Conservation (phyloP, 2,329 filamentous ascomycete genomes). For the Sporothrix pseudoabietina region DNA sequence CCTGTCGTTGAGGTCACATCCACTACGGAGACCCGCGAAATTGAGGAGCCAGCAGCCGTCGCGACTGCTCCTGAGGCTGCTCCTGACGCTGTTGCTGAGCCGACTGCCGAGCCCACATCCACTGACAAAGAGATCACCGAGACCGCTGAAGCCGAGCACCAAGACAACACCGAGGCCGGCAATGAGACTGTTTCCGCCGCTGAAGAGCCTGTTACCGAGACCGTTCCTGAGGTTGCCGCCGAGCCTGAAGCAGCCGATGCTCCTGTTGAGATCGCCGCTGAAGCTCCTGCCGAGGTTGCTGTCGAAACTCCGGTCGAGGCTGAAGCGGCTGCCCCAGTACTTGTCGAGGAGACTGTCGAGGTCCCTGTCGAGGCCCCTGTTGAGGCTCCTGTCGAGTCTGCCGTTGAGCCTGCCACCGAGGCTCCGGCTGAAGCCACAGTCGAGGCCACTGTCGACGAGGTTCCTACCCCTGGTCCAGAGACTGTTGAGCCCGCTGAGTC, state of each 20-base stretch:
- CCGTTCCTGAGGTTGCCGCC: background rate
- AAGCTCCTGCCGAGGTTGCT: background rate
- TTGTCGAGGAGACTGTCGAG: background rate
- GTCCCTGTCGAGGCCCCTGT: background rate
- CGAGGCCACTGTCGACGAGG: conserved; percentile 25
- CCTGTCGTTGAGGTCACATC: background rate
- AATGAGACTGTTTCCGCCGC: background rate
- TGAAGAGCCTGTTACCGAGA: background rate
- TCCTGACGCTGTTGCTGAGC: conserved; percentile 10
- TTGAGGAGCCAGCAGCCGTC: background rate
- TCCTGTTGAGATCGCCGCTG: background rate
- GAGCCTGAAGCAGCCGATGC: background rate
- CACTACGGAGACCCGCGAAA: background rate
- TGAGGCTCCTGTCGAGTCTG: background rate
- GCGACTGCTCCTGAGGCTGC: conserved; percentile 13
- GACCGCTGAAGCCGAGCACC: background rate
- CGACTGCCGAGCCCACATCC: background rate
- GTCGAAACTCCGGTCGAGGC: background rate
- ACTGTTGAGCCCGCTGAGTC: background rate
- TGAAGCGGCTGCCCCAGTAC: background rate
- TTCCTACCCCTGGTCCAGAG: background rate
- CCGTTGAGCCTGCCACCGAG: background rate
- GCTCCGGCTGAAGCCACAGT: background rate
- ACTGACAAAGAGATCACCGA: background rate
- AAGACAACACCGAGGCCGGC: background rate